Base-by-base conservation (phyloP, 2,329 filamentous ascomycete species). In the Xylaria sp. region DNA sequence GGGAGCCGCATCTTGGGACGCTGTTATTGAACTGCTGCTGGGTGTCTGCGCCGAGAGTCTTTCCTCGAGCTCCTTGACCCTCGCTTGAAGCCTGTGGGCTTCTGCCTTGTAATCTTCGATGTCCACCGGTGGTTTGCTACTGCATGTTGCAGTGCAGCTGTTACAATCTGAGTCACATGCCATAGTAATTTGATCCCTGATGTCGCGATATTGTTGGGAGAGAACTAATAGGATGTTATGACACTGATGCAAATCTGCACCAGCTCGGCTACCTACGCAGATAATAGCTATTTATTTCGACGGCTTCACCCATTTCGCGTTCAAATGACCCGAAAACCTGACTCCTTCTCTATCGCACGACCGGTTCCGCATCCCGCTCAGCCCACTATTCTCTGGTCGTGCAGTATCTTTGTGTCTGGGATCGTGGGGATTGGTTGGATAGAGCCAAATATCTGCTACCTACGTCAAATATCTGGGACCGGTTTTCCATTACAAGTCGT, bases 71-170 rank as follows among this genome's bases (percentile, higher is more conserved):
- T 76, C 72, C 56, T 62, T 71, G 41, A 73, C 68, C 13, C 69
- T 62, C 13, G 69, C 67, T 18, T 68, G 70, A 2, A 77, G 74
- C 36, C 68, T 72, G 18, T 72, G 48, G 3, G 74, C 62, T 64
- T 76, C 74, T 36, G 67, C 69, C 65, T 74, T 72, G 51, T 74
- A 77, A 55, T 75, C 75, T 67, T 77, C 75, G 57, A 77, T 77
- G 63, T 77, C 75, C 6, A 33, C 62, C 10, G 57, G 61, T 46
- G 68, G 62, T 46, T 66, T 68, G 63, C 41, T 59, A 54, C 60
- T 70, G 59, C 66, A 68, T 20, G 69, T 13, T 48, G 59, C 39
- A 41, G 59, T 23, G 62, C 71, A 70, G 66, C 33, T 62, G 20
- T 66, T 65, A 48, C 71, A 73, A 20, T 67, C 69, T 15, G 65